A percentile compares a stretch with the other conserved stretches of the same genome.
These are phyloP conservation scores for Diplosphaera chodatii DNA, from an alignment of 139 green algal genomes.

Conservation along the genomic window DNA sequence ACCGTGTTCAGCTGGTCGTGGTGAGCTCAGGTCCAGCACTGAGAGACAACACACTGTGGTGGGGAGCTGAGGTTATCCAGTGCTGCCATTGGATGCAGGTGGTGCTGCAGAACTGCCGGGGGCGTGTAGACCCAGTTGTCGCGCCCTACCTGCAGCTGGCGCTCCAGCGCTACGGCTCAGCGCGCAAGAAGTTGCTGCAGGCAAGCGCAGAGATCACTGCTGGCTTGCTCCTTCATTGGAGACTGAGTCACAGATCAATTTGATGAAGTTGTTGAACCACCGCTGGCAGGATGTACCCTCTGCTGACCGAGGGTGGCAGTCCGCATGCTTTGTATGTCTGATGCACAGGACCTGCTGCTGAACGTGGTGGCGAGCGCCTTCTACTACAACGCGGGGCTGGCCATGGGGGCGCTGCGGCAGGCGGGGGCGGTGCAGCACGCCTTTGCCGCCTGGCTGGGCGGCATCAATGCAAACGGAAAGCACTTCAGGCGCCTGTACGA, in stretches of 20 bases:
- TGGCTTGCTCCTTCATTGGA: too few relatives aligned
- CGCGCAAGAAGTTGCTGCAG: slow-evolving; percentile 16
- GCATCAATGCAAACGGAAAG: slow-evolving; percentile 31
- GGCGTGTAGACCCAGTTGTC: slow-evolving; percentile 74
- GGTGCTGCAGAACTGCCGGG: slow-evolving; percentile 43
- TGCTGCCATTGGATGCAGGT: slow-evolving; percentile 44
- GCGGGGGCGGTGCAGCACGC: slow-evolving; percentile 24
- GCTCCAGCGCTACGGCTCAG: slow-evolving; percentile 19
- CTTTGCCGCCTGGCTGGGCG: slow-evolving; percentile 23
- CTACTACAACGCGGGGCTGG: slow-evolving; percentile 83
- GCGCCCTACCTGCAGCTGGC: slow-evolving; percentile 58
- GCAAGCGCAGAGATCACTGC: neutral
- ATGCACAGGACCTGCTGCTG: slow-evolving; percentile 55
- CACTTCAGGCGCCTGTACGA: slow-evolving; percentile 63
- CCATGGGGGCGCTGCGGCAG: slow-evolving; percentile 51
- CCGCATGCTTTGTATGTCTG: neutral
- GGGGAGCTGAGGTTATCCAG: too few relatives aligned
- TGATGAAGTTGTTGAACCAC: too few relatives aligned
- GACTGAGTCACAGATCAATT: too few relatives aligned
- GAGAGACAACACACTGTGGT: too few relatives aligned
- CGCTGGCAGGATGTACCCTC: too few relatives aligned
- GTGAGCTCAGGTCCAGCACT: too few relatives aligned
- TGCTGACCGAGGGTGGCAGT: neutral
- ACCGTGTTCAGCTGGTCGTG: too few relatives aligned
- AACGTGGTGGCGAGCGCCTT: slow-evolving; percentile 75